Percentiles rank a stretch among this genome's conserved stretches.
Evolutionary conservation across 352 stramenopile species (phyloP).

Genomic region (Phytopythium mirpurense): DNA sequence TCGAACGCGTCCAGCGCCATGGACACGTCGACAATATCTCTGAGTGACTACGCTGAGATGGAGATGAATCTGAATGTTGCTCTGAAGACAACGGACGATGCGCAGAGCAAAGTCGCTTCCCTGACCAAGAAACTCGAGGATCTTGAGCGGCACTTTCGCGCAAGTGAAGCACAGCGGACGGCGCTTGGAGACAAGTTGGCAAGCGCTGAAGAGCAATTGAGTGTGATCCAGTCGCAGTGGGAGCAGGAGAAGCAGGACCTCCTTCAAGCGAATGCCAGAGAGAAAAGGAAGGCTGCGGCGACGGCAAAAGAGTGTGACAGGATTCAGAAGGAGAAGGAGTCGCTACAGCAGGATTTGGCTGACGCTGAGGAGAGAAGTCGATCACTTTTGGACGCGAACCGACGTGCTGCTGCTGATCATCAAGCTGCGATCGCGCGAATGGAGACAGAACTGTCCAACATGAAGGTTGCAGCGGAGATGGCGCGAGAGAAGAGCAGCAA

Average conservation of each 20-base stretch:
- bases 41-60: constrained; percentile 16
- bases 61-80: constrained; percentile 28
- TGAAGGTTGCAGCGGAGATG: constrained; percentile 17
- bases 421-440: constrained; percentile 26
- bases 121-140: constrained; percentile 27
- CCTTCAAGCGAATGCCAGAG: constrained; percentile 19
- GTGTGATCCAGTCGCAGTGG: constrained; percentile 49
- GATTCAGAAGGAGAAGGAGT: constrained; percentile 34
- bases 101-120: constrained; percentile 14
- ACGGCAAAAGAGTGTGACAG: constrained; percentile 32
- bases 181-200: constrained; percentile 40
- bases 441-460: constrained; percentile 26
- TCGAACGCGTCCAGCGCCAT: constrained; percentile 11
- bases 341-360: constrained; percentile 23
- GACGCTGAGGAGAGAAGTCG: constrained; percentile 26
- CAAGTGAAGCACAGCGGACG: constrained; percentile 31
- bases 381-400: constrained; percentile 18
- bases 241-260: constrained; percentile 54
- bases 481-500: constrained; percentile 33
- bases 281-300: constrained; percentile 25
- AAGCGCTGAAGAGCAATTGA: constrained; percentile 47
- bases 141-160: constrained; percentile 35
- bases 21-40: constrained; percentile 20
- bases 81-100: constrained; percentile 23
- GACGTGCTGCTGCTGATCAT: constrained; percentile 15